Base-by-base conservation (phyloP, 306 rosid genomes). In the Sechiopsis laciniata region DNA sequence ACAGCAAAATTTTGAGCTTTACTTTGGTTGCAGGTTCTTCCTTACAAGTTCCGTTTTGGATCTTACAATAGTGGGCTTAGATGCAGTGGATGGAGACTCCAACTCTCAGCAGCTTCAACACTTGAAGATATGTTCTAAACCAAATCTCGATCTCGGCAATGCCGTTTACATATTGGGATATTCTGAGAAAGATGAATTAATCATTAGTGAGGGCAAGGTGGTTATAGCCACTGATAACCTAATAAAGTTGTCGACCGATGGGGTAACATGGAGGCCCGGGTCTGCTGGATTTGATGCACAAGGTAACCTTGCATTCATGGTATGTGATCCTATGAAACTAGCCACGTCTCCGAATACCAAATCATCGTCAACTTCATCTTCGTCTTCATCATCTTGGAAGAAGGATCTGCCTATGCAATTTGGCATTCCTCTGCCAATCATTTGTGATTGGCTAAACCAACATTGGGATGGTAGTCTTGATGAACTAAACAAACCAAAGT, bases 391-490 rank as follows among this genome's bases (percentile, higher is more conserved):
- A 17, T 95, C 96, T 5, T 88, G 89, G 92, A 95, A 91, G 82
- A 91, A 87, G 85, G 97, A 91, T 74, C 80, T 71, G 61, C 91
- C 94, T 10, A 87, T 87, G 97, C 97, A 89, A 80, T 95, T 95
- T 58, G 97, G 99, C 48, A 87, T 95, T 57, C 99, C 99, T 4
- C 88, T 95, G 59, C 91, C 96, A 3, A 88, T 95, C 50, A 84
- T 95, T 66, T 89, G 88, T 80, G 97, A 89, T 83, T 95, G 99
- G 99, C 83, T 95, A 80, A 89, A 95, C 80, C 96, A 95, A 87
- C 97, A 95, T 19, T 95, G 99, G 99, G 99, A 91, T 78, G 99
- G 99, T 20, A 91, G 86, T 80, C 97, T 95, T 40, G 97, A 95
- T 55, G 99, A 95, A 35, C 97, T 95, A 74, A 91, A 88, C 89